Evolutionary conservation across 2,329 filamentous ascomycete genomes (phyloP).

Genomic region (Alternaria brassicicola): DNA sequence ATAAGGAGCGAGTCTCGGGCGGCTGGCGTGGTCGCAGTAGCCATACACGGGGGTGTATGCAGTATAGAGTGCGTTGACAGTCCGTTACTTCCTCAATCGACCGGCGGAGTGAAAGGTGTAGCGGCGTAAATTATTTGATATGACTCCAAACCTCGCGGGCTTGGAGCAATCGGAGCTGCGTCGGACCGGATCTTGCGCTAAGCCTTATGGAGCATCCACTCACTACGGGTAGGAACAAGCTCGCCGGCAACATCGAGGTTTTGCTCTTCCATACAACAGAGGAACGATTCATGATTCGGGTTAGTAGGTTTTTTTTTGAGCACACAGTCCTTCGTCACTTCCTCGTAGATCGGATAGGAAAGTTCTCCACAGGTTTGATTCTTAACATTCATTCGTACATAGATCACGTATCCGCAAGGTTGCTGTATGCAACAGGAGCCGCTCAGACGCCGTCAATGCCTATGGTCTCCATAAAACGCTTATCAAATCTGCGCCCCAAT

Average conservation of each 20-base stretch:
- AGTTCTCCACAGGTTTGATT: not conserved
- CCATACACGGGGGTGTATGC: not conserved
- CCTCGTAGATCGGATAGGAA: not conserved
- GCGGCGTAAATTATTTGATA: slow-evolving; percentile 30
- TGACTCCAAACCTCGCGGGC: slow-evolving; percentile 32
- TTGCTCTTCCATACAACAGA: not conserved
- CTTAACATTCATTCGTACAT: slow-evolving; percentile 9
- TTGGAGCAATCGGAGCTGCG: slow-evolving; percentile 16
- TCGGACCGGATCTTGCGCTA: slow-evolving; percentile 23
- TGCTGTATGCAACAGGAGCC: slow-evolving; percentile 32
- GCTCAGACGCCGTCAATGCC: slow-evolving; percentile 42
- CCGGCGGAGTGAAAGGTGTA: not conserved
- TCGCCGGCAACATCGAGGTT: not conserved
- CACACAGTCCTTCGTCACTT: not conserved
- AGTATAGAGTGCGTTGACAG: not conserved
- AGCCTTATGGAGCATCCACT: slow-evolving; percentile 2
- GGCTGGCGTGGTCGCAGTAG: slow-evolving; percentile 1
- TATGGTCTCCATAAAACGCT: not conserved
- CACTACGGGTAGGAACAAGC: not conserved
- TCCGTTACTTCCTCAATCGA: slow-evolving; percentile 5
- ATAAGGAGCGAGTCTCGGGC: slow-evolving; percentile 22
- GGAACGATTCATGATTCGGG: not conserved
- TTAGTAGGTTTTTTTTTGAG: too few species aligned
- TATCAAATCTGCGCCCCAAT: not conserved
- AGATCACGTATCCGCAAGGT: slow-evolving; percentile 20